Conservation (phyloP, 306 rosid species). For the Calophaca sinica region DNA sequence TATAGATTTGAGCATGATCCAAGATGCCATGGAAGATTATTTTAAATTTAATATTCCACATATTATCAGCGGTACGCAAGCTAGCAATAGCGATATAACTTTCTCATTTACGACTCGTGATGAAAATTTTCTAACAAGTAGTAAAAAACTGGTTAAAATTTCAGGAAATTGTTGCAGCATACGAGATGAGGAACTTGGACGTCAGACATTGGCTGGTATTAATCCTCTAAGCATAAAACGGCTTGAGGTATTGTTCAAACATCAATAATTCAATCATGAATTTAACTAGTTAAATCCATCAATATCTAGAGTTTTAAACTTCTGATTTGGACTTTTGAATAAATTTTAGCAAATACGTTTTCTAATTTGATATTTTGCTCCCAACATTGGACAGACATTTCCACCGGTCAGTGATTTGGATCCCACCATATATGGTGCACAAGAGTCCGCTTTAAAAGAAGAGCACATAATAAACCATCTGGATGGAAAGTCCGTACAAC, state of each 20-base stretch:
- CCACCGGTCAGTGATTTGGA: slow-evolving; percentile 55
- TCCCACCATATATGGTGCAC: slow-evolving; percentile 49
- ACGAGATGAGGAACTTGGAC: slow-evolving; percentile 56
- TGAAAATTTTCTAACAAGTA: not conserved
- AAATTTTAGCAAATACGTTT: not conserved
- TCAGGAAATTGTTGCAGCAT: slow-evolving; percentile 41
- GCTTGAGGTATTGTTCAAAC: slow-evolving; percentile 42
- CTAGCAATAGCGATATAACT: not conserved
- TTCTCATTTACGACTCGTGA: not conserved
- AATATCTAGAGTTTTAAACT: not conserved
- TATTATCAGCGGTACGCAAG: slow-evolving; percentile 27
- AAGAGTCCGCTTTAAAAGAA: slow-evolving; percentile 52
- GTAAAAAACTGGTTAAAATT: not conserved
- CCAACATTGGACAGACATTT: slow-evolving; percentile 37
- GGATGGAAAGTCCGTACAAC: slow-evolving; percentile 51
- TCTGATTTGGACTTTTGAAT: not conserved
- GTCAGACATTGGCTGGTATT: slow-evolving; percentile 51
- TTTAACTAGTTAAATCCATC: no score
- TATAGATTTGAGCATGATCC: slow-evolving; percentile 32
- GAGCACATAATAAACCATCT: slow-evolving; percentile 50
- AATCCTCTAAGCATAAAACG: slow-evolving; percentile 54
- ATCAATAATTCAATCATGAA: not conserved
- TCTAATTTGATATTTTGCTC: not conserved
- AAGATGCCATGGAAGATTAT: slow-evolving; percentile 28
- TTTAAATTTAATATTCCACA: slow-evolving; percentile 47